Evolutionary conservation across 768 basidiomycete genomes (phyloP).

Genomic region (Phlebiopsis gigantea): DNA sequence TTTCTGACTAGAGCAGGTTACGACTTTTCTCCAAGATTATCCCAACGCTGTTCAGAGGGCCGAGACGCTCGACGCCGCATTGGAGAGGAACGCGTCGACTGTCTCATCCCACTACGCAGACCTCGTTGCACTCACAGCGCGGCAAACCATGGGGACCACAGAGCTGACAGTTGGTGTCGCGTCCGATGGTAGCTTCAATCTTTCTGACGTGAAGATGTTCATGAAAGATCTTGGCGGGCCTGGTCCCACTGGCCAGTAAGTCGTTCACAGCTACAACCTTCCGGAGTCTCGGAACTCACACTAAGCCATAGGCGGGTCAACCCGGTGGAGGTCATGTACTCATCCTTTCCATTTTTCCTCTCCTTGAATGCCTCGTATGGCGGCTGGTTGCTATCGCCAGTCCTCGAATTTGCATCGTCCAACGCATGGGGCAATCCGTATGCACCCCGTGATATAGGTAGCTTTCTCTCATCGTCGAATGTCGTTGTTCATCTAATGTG

Average conservation of each 20-base stretch:
- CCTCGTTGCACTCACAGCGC: conserved; percentile 21
- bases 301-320: conserved; percentile 27
- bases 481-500: conserved; percentile 17
- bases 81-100: conserved; percentile 17
- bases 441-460: conserved; percentile 26
- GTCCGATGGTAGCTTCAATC: conserved; percentile 14
- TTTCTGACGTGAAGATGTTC: conserved; percentile 23
- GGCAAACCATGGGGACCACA: conserved; percentile 22
- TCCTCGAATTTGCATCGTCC: conserved; percentile 24
- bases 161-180: conserved; percentile 21
- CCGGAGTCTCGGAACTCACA: too few relatives aligned
- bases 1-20: conserved; percentile 13
- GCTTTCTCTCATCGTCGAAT: too few relatives aligned
- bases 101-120: conserved; percentile 21
- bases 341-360: conserved; percentile 25
- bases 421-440: conserved; percentile 15
- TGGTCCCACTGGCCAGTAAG: background rate
- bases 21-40: conserved; percentile 18
- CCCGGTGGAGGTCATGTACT: conserved; percentile 29
- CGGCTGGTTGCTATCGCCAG: conserved; percentile 22
- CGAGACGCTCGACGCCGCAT: conserved; percentile 18
- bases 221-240: conserved; percentile 16
- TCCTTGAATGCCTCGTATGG: conserved; percentile 27
- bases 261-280: too few relatives aligned
- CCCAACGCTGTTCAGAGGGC: conserved; percentile 16